These are phyloP conservation scores for Eucalyptus sp. DNA, from an alignment of 345 rosid genomes.

Conservation along the genomic window DNA sequence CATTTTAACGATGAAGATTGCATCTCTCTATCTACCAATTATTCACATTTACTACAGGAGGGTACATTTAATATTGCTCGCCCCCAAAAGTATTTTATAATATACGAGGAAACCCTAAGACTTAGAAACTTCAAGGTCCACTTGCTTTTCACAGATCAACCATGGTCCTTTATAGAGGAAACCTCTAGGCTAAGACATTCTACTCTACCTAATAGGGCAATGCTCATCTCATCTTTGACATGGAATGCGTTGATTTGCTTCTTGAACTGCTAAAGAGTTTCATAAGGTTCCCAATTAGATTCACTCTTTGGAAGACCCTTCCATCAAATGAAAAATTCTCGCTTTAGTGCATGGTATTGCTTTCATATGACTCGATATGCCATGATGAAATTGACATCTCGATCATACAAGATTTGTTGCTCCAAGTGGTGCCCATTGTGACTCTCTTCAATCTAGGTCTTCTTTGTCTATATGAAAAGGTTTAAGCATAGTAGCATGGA, in stretches of 20 bases:
- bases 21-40: too few species aligned
- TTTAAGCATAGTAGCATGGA: background rate
- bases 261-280: background rate
- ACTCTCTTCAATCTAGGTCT: background rate
- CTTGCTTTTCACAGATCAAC: background rate
- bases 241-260: background rate
- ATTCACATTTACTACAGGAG: background rate
- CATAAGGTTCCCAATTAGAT: background rate
- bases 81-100: background rate
- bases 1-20: background rate
- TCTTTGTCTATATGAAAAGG: background rate
- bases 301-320: background rate
- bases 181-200: accelerated
- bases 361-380: background rate
- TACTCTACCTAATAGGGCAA: background rate
- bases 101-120: background rate
- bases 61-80: background rate
- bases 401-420: background rate
- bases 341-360: background rate
- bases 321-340: background rate
- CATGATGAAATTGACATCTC: background rate
- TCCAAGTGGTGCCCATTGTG: background rate
- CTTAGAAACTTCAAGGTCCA: background rate
- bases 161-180: background rate
- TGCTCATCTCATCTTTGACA: background rate